Evolutionary conservation across 371 early-diverging fungal genomes (phyloP).

Genomic region (Encephalitozoon cuniculi): DNA sequence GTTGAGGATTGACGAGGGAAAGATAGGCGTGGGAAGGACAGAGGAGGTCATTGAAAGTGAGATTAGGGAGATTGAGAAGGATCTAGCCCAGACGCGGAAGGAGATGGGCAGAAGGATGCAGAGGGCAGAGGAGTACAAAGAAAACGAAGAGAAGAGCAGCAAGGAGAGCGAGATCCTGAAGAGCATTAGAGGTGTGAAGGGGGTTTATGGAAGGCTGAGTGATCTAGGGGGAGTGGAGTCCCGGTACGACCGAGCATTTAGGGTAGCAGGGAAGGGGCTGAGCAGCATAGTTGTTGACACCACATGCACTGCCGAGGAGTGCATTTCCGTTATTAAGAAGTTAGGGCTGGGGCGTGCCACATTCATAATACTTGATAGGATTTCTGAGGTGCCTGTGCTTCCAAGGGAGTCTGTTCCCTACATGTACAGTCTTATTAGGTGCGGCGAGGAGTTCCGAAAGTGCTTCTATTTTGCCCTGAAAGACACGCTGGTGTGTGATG

Average conservation of each 20-base stretch:
- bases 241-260: constrained; percentile 86
- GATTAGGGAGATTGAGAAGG: constrained; percentile 14
- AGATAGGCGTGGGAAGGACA: constrained; percentile 38
- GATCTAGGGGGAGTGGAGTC: constrained; percentile 83
- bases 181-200: constrained; percentile 38
- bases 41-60: constrained; percentile 46
- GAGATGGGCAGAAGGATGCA: constrained; percentile 35
- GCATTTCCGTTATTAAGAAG: constrained; percentile 76
- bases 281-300: constrained; percentile 88
- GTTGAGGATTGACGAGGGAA: constrained; percentile 57
- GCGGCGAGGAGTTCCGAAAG: constrained; percentile 66
- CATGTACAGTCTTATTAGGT: constrained; percentile 77
- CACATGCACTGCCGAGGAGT: constrained; percentile 77
- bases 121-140: constrained; percentile 1
- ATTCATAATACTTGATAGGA: constrained; percentile 72
- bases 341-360: constrained; percentile 77
- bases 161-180: constrained; percentile 37
- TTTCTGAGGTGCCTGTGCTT: constrained; percentile 51
- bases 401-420: constrained; percentile 61
- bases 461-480: constrained; percentile 80
- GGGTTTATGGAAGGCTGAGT: constrained; percentile 73
- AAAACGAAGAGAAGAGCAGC: constrained; percentile 28
- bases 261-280: constrained; percentile 74
- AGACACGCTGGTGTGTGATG: constrained; percentile 80
- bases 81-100: constrained; percentile 17